Base-by-base conservation (phyloP, 2,329 filamentous ascomycete species). In the Trichoderma sp. region DNA sequence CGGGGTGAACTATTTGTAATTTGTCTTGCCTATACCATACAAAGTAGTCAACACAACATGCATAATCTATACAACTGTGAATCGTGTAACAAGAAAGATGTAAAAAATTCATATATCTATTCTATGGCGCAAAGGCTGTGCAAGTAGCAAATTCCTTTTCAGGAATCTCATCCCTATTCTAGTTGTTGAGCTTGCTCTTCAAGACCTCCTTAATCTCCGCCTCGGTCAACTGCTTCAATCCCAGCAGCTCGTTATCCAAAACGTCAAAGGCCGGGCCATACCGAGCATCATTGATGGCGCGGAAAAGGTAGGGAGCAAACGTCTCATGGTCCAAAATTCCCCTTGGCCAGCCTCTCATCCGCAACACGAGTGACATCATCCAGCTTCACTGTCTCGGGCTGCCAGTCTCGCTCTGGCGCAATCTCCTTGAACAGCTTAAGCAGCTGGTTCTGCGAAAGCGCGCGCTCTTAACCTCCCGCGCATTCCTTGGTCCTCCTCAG, bases 401-500 rank as follows among this genome's bases (percentile, higher is more conserved):
- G 78, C 81, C 83, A 89, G 2, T 71, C 56, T 72, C 84, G 83
- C 25, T 76, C 72, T 0, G 82, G 82, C 2, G 82, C 83, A 2
- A 78, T 76, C 65, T 83, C 78, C 76, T 89, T 84, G 1, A 85
- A 79, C 1, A 80, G 74, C 0, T 75, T 79, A 1, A 85, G 69
- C 0, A 86, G 68, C 68, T 78, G 75, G 64, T 80, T 81, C 74
- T 87, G 85, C 0, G 82, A 81, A 17, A 81, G 75, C 5, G 78
- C 10, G 80, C 75, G 29, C 82, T 80, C 7, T 83, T 17, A 86
- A 75, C 68, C 79, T 80, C 2, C 78, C 3, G 74, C 67, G 4
- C 80, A 77, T 73, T 89, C 87, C 74, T 81, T 82, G 0, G 86
- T 88, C 73, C n/a, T 85, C 81, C 2, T 83, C 80, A 0, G 80